Evolutionary conservation across 345 rosid genomes (phyloP).

Genomic region (Acer yangbiense): DNA sequence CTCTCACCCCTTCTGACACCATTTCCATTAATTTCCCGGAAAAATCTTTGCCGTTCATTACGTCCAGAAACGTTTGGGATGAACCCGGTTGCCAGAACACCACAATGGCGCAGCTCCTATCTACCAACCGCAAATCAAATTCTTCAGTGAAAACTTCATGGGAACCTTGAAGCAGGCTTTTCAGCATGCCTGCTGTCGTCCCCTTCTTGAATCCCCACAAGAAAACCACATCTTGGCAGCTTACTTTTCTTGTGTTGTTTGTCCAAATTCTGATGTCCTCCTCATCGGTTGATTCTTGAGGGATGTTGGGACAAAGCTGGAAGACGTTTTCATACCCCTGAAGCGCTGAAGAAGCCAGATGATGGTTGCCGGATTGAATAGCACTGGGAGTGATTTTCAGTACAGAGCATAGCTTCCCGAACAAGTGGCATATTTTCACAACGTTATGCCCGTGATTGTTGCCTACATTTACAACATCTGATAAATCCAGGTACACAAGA

Average conservation of each 20-base stretch:
- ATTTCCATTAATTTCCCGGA: slow-evolving; percentile 55
- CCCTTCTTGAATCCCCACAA: slow-evolving; percentile 65
- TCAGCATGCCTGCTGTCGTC: slow-evolving; percentile 58
- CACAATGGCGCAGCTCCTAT: slow-evolving; percentile 71
- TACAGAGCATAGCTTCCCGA: slow-evolving; percentile 64
- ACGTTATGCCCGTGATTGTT: slow-evolving; percentile 64
- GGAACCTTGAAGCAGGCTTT: slow-evolving; percentile 57
- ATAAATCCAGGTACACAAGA: slow-evolving; percentile 16
- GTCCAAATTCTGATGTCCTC: slow-evolving; percentile 64
- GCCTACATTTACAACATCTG: slow-evolving; percentile 43
- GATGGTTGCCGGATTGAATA: slow-evolving; percentile 28
- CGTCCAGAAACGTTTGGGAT: slow-evolving; percentile 44
- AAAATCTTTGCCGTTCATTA: slow-evolving; percentile 45
- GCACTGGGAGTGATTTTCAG: slow-evolving; percentile 42
- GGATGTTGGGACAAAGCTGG: slow-evolving; percentile 28
- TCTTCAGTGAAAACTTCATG: slow-evolving; percentile 47
- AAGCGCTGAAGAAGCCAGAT: slow-evolving; percentile 30
- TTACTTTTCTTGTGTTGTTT: slow-evolving; percentile 51
- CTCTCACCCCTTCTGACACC: slow-evolving; percentile 72
- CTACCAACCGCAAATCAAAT: slow-evolving; percentile 62
- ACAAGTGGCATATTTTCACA: slow-evolving; percentile 65
- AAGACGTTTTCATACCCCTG: slow-evolving; percentile 37
- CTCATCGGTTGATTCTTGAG: slow-evolving; percentile 36
- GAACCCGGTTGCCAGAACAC: slow-evolving; percentile 61
- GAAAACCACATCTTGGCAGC: slow-evolving; percentile 70